Evolutionary conservation across 106 monocot species (phyloP), one percentile per base, ranked within the genome.

Genomic region (Hemerocallis citrina): DNA sequence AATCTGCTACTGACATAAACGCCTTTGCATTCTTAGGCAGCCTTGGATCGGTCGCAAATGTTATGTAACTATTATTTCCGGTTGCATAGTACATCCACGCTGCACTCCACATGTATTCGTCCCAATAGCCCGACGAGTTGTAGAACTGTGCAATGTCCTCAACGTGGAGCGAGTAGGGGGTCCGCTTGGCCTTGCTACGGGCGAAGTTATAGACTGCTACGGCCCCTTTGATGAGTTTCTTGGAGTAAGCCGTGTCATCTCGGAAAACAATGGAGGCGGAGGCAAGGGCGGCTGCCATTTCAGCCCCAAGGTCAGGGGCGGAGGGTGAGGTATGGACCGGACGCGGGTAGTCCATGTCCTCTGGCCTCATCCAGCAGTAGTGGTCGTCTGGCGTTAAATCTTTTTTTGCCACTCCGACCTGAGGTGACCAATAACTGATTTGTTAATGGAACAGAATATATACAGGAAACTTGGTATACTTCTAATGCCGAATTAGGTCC

Each of bases 21-120:
- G 79, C 76, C 27, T 73, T 68, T 23, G 84, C 72, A 15, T 73
- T 76, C 57, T 21, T 76, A 0, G 79, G 50, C 12, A 85, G 28
- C 37, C 43, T 45, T 1, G 72, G 69, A 41, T 76, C 51, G 0
- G 84, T 79, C 1, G 76, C 79, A 5, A 64, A 30, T 0, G 61
- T 27, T 22, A 76, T 34, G 46, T 79, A 85, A 17, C 69, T 85
- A 27, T 61, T 44, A 33, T 85, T 85, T 11, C 84, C 84, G 6
- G 84, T 71, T 22, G 84, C 84, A 28, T 79, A 85, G 65, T 68
- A 79, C 68, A 85, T 72, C 84, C 84, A 85, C 4, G 60, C 56
- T 1, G 68, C 67, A 10, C 69, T 49, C 84, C 84, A 85, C 67
- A 85, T 85, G 69, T 65, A 69, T 61, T 85, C 79, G 37, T 85